Evolutionary conservation across 768 basidiomycete genomes (phyloP).

Genomic region (Glaciozyma antarctica): DNA sequence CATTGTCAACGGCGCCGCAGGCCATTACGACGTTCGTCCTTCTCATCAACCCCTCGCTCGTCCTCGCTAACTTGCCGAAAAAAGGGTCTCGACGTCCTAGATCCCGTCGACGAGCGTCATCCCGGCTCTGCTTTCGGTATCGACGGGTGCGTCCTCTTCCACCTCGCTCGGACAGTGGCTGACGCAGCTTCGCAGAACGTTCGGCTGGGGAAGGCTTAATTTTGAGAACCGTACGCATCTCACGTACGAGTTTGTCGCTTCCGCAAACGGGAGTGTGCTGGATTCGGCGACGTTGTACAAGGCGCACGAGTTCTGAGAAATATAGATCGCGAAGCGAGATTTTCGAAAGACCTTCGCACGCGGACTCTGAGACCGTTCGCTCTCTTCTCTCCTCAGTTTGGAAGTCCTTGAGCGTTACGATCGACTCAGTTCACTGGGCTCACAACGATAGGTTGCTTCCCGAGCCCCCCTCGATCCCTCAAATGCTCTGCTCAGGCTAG

Average conservation of each 20-base stretch:
- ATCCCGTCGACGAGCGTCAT: conserved; percentile 5
- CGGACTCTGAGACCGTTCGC: no score
- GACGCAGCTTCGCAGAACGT: neutral
- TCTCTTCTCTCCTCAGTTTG: no score
- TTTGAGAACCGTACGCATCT: conserved; percentile 21
- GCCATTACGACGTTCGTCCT: conserved; percentile 18
- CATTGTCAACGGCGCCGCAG: neutral
- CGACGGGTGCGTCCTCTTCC: conserved; percentile 5
- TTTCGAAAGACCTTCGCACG: no score
- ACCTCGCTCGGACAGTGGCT: neutral
- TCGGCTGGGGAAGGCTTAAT: conserved; percentile 14
- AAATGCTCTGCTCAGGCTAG: no score
- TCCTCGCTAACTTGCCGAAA: neutral
- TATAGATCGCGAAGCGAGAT: no score
- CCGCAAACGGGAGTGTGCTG: conserved; percentile 17
- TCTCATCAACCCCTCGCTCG: neutral
- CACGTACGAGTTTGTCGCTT: conserved; percentile 14
- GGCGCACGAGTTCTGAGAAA: conserved; percentile 5
- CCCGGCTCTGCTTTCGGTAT: neutral
- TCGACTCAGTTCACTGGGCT: no score
- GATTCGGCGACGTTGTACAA: conserved; percentile 21
- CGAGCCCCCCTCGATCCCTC: no score
- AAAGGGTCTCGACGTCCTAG: conserved; percentile 9
- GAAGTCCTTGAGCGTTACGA: no score
- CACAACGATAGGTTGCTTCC: no score